Evolutionary conservation across 768 basidiomycete species (phyloP), one percentile per base, ranked within the genome.

Genomic region (Epithele typhae): DNA sequence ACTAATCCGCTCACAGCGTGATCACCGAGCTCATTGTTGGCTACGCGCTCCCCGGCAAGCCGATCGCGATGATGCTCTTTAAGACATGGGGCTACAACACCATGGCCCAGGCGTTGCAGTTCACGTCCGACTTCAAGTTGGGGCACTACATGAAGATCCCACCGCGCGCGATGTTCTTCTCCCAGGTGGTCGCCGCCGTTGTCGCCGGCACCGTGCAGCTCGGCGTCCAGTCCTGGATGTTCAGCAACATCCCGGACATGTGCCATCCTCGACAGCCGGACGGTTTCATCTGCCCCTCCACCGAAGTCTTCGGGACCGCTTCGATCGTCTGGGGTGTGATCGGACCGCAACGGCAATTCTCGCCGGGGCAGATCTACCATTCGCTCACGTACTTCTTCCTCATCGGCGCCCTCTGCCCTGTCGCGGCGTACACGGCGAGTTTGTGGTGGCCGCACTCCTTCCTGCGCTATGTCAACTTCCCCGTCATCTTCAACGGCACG

Each of bases 41-140:
- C 43, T 90, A 88, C 57, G 78, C 76, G 22, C 73, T 87, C 25
- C 90, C 88, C 12, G 88, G 90, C 3, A 77, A 77, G 21, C 86
- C 88, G 3, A 63, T 90, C 45, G 88, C 89, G 0, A 87, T 81
- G 74, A 88, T 91, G 87, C 69, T 90, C 70, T 89, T 89, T 75
- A 90, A 87, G 76, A 85, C 84, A 0, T 87, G 73, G 72, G 86
- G 87, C 21, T 87, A 86, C 55, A 81, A 83, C 47, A 82, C 78
- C 39, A 79, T 81, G 75, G 71, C 73, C 0, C 81, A 84, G 62
- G 85, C 87, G 1, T 60, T 89, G 37, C 68, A 68, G 35, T 91
- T 90, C 68, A 76, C 82, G 0, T 71, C 77, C 10, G 85, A 90
- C 66, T 81, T 90, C 60, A 91, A 92, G 64, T 80, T 87, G 40